These are phyloP conservation scores for Coemansia sp. DNA, from an alignment of 192 early-diverging fungal genomes.

Conservation along the genomic window DNA sequence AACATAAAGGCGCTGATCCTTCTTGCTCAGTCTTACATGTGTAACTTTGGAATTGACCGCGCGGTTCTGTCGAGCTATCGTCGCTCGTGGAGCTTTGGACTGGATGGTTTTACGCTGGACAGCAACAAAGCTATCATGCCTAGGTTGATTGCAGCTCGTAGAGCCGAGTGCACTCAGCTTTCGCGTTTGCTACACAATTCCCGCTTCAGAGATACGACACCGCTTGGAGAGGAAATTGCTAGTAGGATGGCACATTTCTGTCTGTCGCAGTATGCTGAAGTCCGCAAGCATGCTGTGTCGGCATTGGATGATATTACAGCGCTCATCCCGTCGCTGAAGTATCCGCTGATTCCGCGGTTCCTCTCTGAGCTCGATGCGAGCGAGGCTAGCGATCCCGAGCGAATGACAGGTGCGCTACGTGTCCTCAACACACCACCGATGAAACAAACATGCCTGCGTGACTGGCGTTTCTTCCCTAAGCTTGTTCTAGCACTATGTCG, in stretches of 20 bases:
- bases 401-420: constrained; percentile 47
- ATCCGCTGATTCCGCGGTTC: constrained; percentile 42
- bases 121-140: constrained; percentile 24
- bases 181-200: constrained; percentile 46
- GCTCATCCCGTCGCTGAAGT: constrained; percentile 29
- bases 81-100: constrained; percentile 25
- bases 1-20: constrained; percentile 67
- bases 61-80: constrained; percentile 7
- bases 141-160: constrained; percentile 26
- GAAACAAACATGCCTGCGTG: constrained; percentile 21
- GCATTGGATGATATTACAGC: constrained; percentile 33
- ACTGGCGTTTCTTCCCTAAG: constrained; percentile 36
- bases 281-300: constrained; percentile 33
- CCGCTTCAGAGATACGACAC: constrained; percentile 20
- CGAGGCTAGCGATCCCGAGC: constrained; percentile 38
- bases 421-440: constrained; percentile 32
- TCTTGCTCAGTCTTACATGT: constrained; percentile 38
- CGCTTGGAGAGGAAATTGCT: constrained; percentile 22
- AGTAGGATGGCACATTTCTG: constrained; percentile 30
- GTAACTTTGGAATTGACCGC: constrained; percentile 33
- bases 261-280: constrained; percentile 40
- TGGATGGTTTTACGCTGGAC: constrained; percentile 40
- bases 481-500: constrained; percentile 44
- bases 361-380: constrained; percentile 32
- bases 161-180: constrained; percentile 17